Evolutionary conservation across 2,329 filamentous ascomycete genomes (phyloP).

Genomic region (Periconia sp.): DNA sequence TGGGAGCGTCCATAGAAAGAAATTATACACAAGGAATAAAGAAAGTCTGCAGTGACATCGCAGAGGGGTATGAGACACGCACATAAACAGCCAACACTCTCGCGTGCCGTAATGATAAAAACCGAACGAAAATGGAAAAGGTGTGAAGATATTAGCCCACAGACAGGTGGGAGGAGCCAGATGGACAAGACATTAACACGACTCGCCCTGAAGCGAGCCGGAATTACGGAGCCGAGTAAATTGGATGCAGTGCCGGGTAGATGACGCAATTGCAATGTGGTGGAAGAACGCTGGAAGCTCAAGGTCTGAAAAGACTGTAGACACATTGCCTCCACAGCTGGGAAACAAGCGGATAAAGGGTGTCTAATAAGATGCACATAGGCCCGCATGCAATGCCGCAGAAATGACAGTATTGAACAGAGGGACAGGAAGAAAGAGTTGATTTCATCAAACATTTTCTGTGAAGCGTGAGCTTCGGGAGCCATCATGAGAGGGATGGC

Average conservation of each 20-base stretch:
- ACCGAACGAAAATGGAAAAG: conserved; percentile 5
- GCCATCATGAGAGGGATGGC: conserved; percentile 49
- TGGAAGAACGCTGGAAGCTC: conserved; percentile 7
- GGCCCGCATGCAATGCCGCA: conserved; percentile 12
- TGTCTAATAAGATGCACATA: conserved; percentile 23
- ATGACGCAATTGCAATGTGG: not conserved
- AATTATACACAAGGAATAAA: conserved; percentile 3
- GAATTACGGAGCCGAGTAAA: conserved; percentile 14
- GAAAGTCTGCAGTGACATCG: conserved; percentile 2
- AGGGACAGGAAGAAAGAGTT: conserved; percentile 14
- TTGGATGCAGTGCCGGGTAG: not conserved
- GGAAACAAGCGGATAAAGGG: conserved; percentile 11
- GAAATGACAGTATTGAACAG: conserved; percentile 26
- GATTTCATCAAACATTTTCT: conserved; percentile 46
- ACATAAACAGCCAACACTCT: conserved; percentile 9
- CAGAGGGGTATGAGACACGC: conserved; percentile 21
- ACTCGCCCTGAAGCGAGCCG: conserved; percentile 12
- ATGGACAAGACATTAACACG: conserved; percentile 25
- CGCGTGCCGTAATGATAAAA: conserved; percentile 12
- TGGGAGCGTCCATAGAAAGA: conserved; percentile 16
- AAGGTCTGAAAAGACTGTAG: conserved; percentile 24
- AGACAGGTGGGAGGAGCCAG: not conserved
- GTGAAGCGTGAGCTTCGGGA: conserved; percentile 51
- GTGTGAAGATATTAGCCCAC: conserved; percentile 1
- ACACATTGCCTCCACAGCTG: conserved; percentile 8